Evolutionary conservation across 129 eudicot genomes (phyloP).

Genomic region (Pulicaria dysenterica): DNA sequence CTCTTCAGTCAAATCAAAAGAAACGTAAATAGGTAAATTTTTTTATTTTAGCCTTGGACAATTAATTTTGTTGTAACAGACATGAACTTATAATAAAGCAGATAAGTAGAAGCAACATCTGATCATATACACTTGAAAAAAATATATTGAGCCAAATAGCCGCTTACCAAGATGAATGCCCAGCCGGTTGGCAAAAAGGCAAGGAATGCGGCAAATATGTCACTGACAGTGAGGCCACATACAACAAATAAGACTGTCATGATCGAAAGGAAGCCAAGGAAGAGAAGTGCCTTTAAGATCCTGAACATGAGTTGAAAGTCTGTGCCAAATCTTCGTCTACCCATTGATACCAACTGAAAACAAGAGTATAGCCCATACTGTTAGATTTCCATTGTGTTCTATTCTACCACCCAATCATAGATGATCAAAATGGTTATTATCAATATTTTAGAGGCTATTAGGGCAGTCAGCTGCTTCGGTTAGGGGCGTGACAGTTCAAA

Average conservation of each 20-base stretch:
- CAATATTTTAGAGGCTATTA: not conserved
- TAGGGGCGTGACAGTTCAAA: not conserved
- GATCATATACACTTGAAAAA: not conserved
- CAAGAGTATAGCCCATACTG: constrained; percentile 19
- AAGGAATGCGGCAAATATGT: constrained; percentile 80
- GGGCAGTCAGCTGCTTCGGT: not conserved
- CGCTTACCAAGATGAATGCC: constrained; percentile 82
- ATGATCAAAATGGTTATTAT: constrained; percentile 4
- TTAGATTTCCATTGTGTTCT: constrained; percentile 13
- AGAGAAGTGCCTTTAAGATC: constrained; percentile 87
- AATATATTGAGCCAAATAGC: not conserved
- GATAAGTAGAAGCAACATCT: no score
- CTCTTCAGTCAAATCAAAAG: no score
- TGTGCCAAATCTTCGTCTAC: constrained; percentile 83
- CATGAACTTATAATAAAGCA: no score
- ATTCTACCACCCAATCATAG: not conserved
- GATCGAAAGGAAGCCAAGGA: constrained; percentile 87
- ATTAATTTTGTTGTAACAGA: no score
- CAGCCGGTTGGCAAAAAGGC: constrained; percentile 98
- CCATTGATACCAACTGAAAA: constrained; percentile 87
- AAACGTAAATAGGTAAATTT: no score
- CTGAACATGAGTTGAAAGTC: constrained; percentile 98
- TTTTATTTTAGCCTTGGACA: no score
- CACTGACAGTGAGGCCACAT: constrained; percentile 63
- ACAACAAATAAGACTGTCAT: constrained; percentile 91